Percentiles rank a stretch among this genome's conserved stretches.
phyloP scores from a whole-genome alignment of 2,329 filamentous ascomycete genomes.

The Chrysoporthe deuterocubensis region DNA sequence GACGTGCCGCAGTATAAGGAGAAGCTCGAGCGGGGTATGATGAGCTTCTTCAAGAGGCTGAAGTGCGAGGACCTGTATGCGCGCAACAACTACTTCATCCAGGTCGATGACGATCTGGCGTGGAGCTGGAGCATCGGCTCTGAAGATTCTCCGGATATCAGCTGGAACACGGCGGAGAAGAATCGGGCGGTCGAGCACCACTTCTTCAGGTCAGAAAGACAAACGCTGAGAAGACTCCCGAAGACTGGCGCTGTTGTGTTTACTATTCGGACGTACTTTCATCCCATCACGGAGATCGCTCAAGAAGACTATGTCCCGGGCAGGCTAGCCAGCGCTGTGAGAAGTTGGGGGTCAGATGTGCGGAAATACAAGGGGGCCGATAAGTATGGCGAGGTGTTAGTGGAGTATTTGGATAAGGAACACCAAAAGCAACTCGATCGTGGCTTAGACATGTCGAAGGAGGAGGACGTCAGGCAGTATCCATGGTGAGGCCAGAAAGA shows the following conservation, averaged over 20 bases:
- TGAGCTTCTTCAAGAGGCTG: conserved; percentile 77
- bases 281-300: conserved; percentile 69
- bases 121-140: conserved; percentile 78
- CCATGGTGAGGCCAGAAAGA: conserved; percentile 50
- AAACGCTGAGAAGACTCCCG: conserved; percentile 68
- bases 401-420: conserved; percentile 76
- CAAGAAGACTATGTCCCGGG: conserved; percentile 79
- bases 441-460: conserved; percentile 65
- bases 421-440: conserved; percentile 73
- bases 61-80: conserved; percentile 65
- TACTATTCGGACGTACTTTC: conserved; percentile 81
- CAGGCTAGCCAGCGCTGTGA: conserved; percentile 73
- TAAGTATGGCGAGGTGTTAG: conserved; percentile 71
- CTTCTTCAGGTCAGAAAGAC: conserved; percentile 76
- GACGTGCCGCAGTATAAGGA: conserved; percentile 73
- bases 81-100: conserved; percentile 86
- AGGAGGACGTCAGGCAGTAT: conserved; percentile 65
- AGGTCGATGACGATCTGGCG: conserved; percentile 76
- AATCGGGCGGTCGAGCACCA: conserved; percentile 74
- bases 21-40: conserved; percentile 78
- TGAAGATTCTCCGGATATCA: conserved; percentile 67
- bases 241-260: conserved; percentile 66
- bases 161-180: conserved; percentile 79
- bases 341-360: conserved; percentile 83
- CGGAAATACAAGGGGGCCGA: conserved; percentile 78